phyloP scores from a whole-genome alignment of 140 eudicot genomes.

The Bidens hawaiensis region DNA sequence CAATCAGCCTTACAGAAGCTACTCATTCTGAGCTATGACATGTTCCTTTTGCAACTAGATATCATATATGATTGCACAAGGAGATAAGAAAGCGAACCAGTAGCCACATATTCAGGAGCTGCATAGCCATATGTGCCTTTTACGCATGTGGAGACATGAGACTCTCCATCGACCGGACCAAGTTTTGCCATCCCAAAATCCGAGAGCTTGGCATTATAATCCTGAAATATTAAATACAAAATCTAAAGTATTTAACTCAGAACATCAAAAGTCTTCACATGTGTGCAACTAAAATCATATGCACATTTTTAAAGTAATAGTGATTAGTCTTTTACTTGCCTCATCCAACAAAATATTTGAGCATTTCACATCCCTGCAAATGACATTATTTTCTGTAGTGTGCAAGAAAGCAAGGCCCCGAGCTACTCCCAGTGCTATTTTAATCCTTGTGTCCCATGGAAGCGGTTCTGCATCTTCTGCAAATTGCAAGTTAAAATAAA shows the following conservation, averaged over 20 bases:
- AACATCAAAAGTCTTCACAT: not conserved
- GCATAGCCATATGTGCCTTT: slow-evolving; percentile 26
- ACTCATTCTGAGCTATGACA: no score
- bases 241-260: not conserved
- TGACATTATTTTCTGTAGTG: slow-evolving; percentile 25
- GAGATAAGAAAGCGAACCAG: slow-evolving; percentile 8
- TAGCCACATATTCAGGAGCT: slow-evolving; percentile 30
- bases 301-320: not conserved
- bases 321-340: slow-evolving; percentile 7
- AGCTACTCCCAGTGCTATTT: slow-evolving; percentile 38
- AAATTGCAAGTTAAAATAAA: not conserved
- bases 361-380: slow-evolving; percentile 28
- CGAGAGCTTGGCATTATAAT: slow-evolving; percentile 30
- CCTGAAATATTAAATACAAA: not conserved
- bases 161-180: slow-evolving; percentile 31
- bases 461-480: slow-evolving; percentile 24
- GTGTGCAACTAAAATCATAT: not conserved
- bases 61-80: no score
- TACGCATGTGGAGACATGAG: slow-evolving; percentile 21
- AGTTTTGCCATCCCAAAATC: slow-evolving; percentile 32
- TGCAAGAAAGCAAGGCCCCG: slow-evolving; percentile 38
- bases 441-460: slow-evolving; percentile 29
- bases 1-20: no score
- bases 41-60: no score
- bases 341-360: slow-evolving; percentile 30